Evolutionary conservation across 768 basidiomycete species (phyloP).

Genomic region (Lentinus brumalis): DNA sequence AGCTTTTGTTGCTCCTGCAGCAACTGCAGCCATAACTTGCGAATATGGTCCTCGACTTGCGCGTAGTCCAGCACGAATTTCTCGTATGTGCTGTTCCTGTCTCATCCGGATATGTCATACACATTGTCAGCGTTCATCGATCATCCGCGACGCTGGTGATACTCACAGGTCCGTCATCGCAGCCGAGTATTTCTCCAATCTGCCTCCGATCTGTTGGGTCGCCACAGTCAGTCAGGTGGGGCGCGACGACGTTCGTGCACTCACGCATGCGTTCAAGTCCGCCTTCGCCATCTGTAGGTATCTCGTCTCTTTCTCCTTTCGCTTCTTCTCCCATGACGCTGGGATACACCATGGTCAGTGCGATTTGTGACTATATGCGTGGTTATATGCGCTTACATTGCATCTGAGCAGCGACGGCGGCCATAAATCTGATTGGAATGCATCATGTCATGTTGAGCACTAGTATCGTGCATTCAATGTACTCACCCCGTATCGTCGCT

Average conservation of each 20-base stretch:
- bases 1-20: constrained; percentile 22
- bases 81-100: constrained; percentile 27
- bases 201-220: constrained; percentile 12
- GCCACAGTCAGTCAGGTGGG: background rate
- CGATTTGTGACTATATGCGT: background rate
- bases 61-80: constrained; percentile 31
- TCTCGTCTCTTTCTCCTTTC: constrained; percentile 28
- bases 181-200: constrained; percentile 17
- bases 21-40: constrained; percentile 26
- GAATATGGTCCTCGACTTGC: constrained; percentile 29
- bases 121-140: too few species aligned
- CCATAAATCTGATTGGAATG: constrained; percentile 21
- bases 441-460: background rate
- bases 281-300: constrained; percentile 20
- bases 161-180: constrained; percentile 25
- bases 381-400: constrained; percentile 27
- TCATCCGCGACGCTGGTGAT: background rate
- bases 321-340: constrained; percentile 33
- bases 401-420: constrained; percentile 28
- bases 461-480: background rate
- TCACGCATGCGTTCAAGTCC: constrained; percentile 26
- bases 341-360: background rate
- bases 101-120: background rate
- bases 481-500: constrained; percentile 29
- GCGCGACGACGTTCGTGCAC: background rate